These are phyloP conservation scores for Filobasidium wieringae DNA, from an alignment of 768 basidiomycete genomes.

Conservation along the genomic window DNA sequence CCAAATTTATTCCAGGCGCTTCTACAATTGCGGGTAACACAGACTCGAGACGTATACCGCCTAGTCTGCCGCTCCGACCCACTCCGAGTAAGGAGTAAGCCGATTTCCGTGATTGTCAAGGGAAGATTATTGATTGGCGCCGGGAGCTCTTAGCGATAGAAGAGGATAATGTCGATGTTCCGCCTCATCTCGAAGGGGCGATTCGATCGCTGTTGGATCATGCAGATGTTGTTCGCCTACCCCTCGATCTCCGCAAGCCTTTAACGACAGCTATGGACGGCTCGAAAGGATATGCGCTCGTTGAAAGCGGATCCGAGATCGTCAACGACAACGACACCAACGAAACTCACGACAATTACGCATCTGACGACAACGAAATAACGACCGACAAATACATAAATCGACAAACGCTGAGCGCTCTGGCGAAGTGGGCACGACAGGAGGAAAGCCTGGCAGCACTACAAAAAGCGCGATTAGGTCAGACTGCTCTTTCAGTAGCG, in stretches of 20 bases:
- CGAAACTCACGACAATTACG: not conserved
- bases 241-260: not conserved
- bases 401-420: not conserved
- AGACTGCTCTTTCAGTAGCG: not conserved
- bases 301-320: not conserved
- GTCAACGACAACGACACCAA: not conserved
- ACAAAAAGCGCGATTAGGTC: not conserved
- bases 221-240: not conserved
- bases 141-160: not conserved
- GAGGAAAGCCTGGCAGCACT: not conserved
- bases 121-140: not conserved
- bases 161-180: not conserved
- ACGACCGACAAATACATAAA: conserved; percentile 1
- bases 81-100: not conserved
- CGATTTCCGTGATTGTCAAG: not conserved
- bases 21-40: not conserved
- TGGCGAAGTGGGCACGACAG: not conserved
- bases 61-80: not conserved
- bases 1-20: not conserved
- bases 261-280: not conserved
- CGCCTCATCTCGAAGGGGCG: not conserved
- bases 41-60: not conserved
- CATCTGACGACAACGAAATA: not conserved
- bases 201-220: not conserved
- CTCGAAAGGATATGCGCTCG: not conserved